Percentiles rank a stretch among this genome's conserved stretches.
Conservation (phyloP, 1,284 basidiomycete species). For the Malassezia dermatis region DNA sequence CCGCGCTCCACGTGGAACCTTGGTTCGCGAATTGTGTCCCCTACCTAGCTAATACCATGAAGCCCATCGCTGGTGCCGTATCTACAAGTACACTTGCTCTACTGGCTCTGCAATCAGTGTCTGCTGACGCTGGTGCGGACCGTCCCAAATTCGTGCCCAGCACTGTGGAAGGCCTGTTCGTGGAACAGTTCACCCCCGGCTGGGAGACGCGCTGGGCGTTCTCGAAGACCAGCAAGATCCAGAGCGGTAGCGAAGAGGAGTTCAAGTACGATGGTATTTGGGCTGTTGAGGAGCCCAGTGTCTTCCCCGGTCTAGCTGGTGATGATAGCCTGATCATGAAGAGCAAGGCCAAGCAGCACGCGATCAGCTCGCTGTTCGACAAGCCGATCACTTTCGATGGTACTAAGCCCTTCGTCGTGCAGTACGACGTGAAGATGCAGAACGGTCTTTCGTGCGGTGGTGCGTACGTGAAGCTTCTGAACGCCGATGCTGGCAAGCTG, state of each 20-base stretch:
- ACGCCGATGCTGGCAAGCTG: constrained; percentile 49
- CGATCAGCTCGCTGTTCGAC: constrained; percentile 84
- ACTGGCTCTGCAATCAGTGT: not conserved
- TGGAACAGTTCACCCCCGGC: constrained; percentile 92
- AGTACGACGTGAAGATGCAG: constrained; percentile 94
- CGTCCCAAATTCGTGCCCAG: constrained; percentile 57
- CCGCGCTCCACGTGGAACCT: constrained; percentile 13
- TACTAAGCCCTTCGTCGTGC: constrained; percentile 76
- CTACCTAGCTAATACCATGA: constrained; percentile 8
- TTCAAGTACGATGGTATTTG: constrained; percentile 96
- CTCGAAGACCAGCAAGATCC: constrained; percentile 84
- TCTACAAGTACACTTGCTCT: constrained; percentile 7
- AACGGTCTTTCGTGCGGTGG: constrained; percentile 98
- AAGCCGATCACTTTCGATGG: constrained; percentile 68
- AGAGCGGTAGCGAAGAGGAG: constrained; percentile 32
- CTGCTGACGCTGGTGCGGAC: not conserved
- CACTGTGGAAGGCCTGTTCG: constrained; percentile 74
- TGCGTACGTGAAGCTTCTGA: constrained; percentile 92
- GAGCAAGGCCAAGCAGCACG: constrained; percentile 85
- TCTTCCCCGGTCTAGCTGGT: constrained; percentile 53
- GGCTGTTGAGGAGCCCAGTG: constrained; percentile 80
- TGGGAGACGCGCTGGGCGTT: constrained; percentile 88
- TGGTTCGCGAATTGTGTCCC: not conserved
- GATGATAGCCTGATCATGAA: constrained; percentile 51
- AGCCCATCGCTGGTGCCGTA: constrained; percentile 8